Percentiles rank a stretch among this genome's conserved stretches.
Evolutionary conservation across 169 alveolate species (phyloP).

Genomic region (Plasmodium reichenowi): DNA sequence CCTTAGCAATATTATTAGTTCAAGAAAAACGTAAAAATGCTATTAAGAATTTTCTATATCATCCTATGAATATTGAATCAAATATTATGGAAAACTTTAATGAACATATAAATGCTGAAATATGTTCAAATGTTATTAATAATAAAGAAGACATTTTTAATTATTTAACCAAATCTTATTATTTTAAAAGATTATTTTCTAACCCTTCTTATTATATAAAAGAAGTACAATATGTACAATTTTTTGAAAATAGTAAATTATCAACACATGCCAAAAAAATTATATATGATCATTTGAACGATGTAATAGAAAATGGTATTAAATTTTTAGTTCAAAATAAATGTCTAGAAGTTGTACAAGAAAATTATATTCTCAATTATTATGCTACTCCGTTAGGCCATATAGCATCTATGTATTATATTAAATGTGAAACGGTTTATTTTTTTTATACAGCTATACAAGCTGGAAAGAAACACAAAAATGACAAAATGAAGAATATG

Average conservation of each 20-base stretch:
- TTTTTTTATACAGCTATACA: conserved; percentile 26
- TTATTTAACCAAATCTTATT: conserved; percentile 91
- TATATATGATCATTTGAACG: conserved; percentile 44
- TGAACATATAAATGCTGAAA: conserved; percentile 99
- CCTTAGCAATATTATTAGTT: conserved; percentile 97
- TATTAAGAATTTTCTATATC: conserved; percentile 97
- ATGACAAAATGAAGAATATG: neutral
- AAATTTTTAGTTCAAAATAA: conserved; percentile 28
- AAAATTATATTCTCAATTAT: conserved; percentile 25
- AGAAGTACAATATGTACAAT: conserved; percentile 67
- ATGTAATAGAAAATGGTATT: conserved; percentile 46
- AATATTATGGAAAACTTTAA: conserved; percentile 90
- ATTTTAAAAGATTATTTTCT: conserved; percentile 82
- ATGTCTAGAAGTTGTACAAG: conserved; percentile 33
- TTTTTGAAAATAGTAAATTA: conserved; percentile 64
- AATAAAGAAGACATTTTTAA: conserved; percentile 87
- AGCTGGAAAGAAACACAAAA: neutral
- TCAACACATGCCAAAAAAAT: conserved; percentile 27
- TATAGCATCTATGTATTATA: conserved; percentile 36
- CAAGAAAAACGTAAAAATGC: conserved; percentile 96
- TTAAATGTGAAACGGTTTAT: conserved; percentile 48
- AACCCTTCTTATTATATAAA: conserved; percentile 86
- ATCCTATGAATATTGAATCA: conserved; percentile 99
- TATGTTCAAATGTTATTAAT: conserved; percentile 94
- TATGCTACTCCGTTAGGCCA: conserved; percentile 40